Base-by-base conservation (phyloP, 257 asterid species). In the Fraxinus anomala region DNA sequence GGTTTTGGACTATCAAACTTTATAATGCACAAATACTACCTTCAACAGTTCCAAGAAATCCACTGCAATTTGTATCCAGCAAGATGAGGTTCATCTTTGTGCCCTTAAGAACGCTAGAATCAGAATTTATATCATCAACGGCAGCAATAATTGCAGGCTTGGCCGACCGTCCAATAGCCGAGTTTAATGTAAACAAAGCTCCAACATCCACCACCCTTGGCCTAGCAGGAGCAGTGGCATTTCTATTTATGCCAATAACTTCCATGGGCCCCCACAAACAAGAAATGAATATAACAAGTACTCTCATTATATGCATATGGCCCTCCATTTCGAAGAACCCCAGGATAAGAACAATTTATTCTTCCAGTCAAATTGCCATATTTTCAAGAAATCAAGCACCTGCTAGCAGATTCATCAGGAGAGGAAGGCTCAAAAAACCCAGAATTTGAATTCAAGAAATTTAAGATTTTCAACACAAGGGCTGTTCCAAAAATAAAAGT, bases 31-130 rank as follows among this genome's bases (percentile, higher is more conserved):
- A 40, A 40, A 24, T 23, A 63, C 69, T 88, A 95, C 98, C 98
- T 85, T 91, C 97, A 83, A 93, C 81, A 21, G 91, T 91, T 72
- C 97, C 99, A 79, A 90, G 70, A 81, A 91, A 95, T 19, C 91
- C 96, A 81, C 98, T 95, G 92, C 98, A 95, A 68, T 93, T 93
- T 8, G 99, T 93, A 75, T 95, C 97, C 85, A 85, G 94, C 75
- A 90, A 44, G 26, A 91, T 79, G 76, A 95, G 92, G 67, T 86
- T 91, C 79, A 95, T 80, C 66, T 83, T 88, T 5, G 89, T 84
- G 78, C 85, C 90, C 6, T 82, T 79, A 39, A 95, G 89, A 71
- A 91, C 80, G 74, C 39, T 86, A 23, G 80, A 21, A 80, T 93
- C 93, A 28, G 96, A 81, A 83, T 93, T 93, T 24, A 95, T 89